Conservation (phyloP, 2,329 filamentous ascomycete species). For the Apiospora phragmitis region DNA sequence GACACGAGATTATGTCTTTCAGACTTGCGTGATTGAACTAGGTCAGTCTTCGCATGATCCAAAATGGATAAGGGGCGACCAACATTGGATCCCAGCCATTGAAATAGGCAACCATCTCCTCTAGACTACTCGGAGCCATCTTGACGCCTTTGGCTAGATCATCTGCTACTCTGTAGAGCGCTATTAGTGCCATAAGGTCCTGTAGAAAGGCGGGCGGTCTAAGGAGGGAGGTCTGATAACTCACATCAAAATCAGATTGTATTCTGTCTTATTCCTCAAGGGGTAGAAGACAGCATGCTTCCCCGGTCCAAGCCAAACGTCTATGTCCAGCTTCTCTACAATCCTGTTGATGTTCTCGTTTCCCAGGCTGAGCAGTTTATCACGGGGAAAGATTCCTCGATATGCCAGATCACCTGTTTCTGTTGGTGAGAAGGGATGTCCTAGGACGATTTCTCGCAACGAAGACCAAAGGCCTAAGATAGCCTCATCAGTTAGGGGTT, state of each 20-base stretch:
- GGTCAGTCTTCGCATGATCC: not conserved
- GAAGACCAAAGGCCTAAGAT: not conserved
- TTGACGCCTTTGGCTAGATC: not conserved
- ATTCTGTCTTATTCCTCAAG: not conserved
- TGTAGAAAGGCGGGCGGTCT: not conserved
- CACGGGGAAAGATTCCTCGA: not conserved
- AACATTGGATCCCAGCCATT: conserved; percentile 11
- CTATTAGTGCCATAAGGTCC: not conserved
- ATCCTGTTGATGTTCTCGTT: not conserved
- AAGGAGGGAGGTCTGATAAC: not conserved
- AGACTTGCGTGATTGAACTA: not conserved
- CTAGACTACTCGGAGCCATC: not conserved
- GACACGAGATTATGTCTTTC: conserved; percentile 3
- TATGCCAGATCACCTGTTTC: conserved; percentile 12
- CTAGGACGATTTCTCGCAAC: not conserved
- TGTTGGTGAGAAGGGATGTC: not conserved
- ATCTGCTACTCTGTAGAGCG: not conserved
- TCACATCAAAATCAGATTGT: conserved; percentile 1
- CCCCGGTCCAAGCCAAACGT: conserved; percentile 10
- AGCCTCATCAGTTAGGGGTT: not conserved
- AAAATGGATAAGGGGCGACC: not conserved
- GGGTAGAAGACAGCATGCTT: conserved; percentile 12
- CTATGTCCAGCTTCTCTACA: not conserved
- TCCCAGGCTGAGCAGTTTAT: not conserved
- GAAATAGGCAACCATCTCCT: conserved; percentile 7